Evolutionary conservation across 441 rosid genomes (phyloP).

Genomic region (Populus hybrid): DNA sequence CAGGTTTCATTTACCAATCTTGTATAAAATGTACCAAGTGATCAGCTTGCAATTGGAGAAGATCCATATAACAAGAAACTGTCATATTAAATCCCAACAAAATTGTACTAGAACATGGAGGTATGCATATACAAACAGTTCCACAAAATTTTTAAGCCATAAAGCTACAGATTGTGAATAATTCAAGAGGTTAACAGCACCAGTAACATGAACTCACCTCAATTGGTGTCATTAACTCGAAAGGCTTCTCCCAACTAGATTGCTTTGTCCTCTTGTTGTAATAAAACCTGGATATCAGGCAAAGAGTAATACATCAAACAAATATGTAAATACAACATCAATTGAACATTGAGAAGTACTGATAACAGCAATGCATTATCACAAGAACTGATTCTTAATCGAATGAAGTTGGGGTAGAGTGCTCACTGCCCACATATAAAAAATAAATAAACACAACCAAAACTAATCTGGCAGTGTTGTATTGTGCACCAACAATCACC

Average conservation of each 20-base stretch:
- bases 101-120: not conserved
- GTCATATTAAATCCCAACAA: not conserved
- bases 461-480: constrained; percentile 3
- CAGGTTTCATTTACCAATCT: constrained; percentile 10
- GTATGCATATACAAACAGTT: constrained; percentile 5
- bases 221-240: constrained; percentile 85
- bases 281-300: constrained; percentile 61
- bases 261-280: constrained; percentile 85
- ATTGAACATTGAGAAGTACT: constrained; percentile 8
- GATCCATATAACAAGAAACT: constrained; percentile 4
- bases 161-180: constrained; percentile 13
- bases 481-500: not conserved
- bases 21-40: constrained; percentile 11
- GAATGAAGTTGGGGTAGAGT: not conserved
- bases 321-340: constrained; percentile 7
- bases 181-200: constrained; percentile 14
- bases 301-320: constrained; percentile 10
- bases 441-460: constrained; percentile 4
- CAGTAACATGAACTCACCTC: constrained; percentile 58
- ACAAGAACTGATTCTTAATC: not conserved
- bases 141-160: not conserved
- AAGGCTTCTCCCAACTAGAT: constrained; percentile 97
- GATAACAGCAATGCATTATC: not conserved
- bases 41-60: constrained; percentile 10
- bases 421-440: too few relatives aligned